These are phyloP conservation scores for Melaleuca alternifolia DNA, from an alignment of 345 rosid genomes.

Conservation along the genomic window DNA sequence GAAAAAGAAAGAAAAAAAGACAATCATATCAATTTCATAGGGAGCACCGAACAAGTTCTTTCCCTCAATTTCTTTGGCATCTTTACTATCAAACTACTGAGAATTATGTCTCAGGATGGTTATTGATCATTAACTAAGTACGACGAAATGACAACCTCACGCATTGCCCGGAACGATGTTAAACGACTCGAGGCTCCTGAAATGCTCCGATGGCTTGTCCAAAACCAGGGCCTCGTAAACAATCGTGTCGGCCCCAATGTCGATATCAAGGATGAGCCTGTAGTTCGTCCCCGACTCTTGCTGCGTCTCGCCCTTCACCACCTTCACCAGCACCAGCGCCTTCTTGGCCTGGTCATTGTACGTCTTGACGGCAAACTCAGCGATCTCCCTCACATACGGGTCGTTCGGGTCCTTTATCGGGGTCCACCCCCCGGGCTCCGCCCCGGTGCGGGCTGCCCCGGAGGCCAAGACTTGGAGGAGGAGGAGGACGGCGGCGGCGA, in stretches of 20 bases:
- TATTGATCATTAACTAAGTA: background rate
- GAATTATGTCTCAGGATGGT: background rate
- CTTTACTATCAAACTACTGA: background rate
- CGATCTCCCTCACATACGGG: conserved; percentile 33
- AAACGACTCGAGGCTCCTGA: conserved; percentile 35
- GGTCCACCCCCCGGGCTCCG: conserved; percentile 25
- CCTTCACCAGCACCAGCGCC: conserved; percentile 8
- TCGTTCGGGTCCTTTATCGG: conserved; percentile 30
- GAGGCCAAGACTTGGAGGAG: background rate
- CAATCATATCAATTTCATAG: background rate
- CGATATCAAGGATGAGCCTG: conserved; percentile 15
- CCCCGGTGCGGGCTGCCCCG: background rate
- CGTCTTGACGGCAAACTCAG: conserved; percentile 31
- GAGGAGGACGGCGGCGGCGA: background rate
- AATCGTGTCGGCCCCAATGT: background rate
- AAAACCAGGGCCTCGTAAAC: conserved; percentile 33
- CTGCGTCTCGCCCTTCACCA: conserved; percentile 40
- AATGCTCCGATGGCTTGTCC: conserved; percentile 29
- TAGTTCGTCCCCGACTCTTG: conserved; percentile 44
- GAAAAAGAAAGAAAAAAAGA: fast-evolving
- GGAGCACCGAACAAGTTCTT: background rate
- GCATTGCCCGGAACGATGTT: background rate
- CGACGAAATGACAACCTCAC: background rate
- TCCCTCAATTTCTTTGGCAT: background rate
- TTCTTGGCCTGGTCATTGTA: conserved; percentile 9